A percentile compares a stretch with the other conserved stretches of the same genome.
Conservation (phyloP, 371 early-diverging fungal species). For the Umbelopsis sp. region DNA sequence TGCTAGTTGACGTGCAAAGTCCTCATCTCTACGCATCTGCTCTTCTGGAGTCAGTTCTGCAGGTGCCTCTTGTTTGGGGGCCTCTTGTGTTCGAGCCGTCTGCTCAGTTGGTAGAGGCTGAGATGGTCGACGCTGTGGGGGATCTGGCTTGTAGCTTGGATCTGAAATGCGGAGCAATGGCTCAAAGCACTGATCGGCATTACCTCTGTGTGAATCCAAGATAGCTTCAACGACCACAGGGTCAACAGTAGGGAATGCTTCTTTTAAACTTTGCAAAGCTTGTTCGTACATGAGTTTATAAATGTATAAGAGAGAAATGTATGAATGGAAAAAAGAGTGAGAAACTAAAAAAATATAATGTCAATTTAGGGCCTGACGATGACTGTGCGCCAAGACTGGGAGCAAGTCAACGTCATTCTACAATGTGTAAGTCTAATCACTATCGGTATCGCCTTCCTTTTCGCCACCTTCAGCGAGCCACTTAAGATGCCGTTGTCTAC, state of each 20-base stretch:
- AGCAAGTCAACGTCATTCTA: slow-evolving; percentile 14
- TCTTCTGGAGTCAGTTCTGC: slow-evolving; percentile 36
- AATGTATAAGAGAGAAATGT: background rate
- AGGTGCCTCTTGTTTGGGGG: slow-evolving; percentile 16
- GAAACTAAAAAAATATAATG: slow-evolving; percentile 4
- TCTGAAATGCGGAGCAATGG: slow-evolving; percentile 47
- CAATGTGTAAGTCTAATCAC: slow-evolving; percentile 48
- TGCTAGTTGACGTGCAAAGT: slow-evolving; percentile 43
- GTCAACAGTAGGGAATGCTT: slow-evolving; percentile 53
- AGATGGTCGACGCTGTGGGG: slow-evolving; percentile 21
- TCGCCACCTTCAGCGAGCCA: slow-evolving; percentile 76
- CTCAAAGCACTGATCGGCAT: slow-evolving; percentile 46
- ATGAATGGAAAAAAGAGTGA: slow-evolving; percentile 1
- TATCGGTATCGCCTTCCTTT: slow-evolving; percentile 71
- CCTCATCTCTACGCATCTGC: slow-evolving; percentile 52
- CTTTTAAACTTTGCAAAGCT: slow-evolving; percentile 38
- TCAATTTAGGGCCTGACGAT: slow-evolving; percentile 5
- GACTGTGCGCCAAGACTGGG: background rate
- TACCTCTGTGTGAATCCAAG: slow-evolving; percentile 37
- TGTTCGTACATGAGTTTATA: slow-evolving; percentile 11
- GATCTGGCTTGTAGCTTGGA: slow-evolving; percentile 40
- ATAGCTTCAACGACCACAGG: slow-evolving; percentile 50
- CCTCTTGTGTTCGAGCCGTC: slow-evolving; percentile 27
- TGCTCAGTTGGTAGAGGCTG: slow-evolving; percentile 38
- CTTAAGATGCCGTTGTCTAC: slow-evolving; percentile 71